These are phyloP conservation scores for Prototheca wickerhamii DNA, from an alignment of 163 green algal species.

Conservation along the genomic window DNA sequence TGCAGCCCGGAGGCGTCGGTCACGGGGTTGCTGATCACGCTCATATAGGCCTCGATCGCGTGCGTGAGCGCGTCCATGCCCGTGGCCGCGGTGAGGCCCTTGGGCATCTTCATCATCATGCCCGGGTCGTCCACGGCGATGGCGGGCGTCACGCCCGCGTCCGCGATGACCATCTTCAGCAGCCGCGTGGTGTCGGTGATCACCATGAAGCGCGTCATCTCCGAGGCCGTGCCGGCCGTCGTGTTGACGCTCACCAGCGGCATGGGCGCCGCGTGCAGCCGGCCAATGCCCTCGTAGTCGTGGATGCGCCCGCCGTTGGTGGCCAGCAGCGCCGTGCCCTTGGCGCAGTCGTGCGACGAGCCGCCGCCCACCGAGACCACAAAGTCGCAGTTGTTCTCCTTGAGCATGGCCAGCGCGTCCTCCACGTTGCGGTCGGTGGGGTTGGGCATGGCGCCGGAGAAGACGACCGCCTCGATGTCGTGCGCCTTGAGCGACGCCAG, in stretches of 20 bases:
- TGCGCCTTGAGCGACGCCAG: conserved; percentile 9
- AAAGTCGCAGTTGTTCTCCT: conserved; percentile 16
- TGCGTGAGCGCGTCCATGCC: conserved; percentile 39
- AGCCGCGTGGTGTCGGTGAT: conserved; percentile 24
- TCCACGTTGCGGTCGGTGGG: conserved; percentile 20
- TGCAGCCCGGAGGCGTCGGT: conserved; percentile 29
- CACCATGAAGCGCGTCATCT: conserved; percentile 37
- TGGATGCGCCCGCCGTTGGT: conserved; percentile 20
- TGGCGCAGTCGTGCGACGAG: conserved; percentile 21
- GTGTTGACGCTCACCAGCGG: conserved; percentile 29
- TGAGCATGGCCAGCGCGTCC: conserved; percentile 8
- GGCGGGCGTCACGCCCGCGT: conserved; percentile 18
- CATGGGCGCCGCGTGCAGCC: conserved; percentile 12
- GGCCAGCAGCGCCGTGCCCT: conserved; percentile 24
- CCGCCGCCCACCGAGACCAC: conserved; percentile 30
- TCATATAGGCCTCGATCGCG: conserved; percentile 34
- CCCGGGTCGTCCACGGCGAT: conserved; percentile 33
- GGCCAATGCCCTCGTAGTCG: conserved; percentile 27
- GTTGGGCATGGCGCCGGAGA: conserved; percentile 25
- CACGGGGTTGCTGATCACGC: conserved; percentile 19
- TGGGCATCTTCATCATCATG: conserved; percentile 26
- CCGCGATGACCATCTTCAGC: conserved; percentile 27
- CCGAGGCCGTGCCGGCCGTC: conserved; percentile 28
- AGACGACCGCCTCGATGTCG: conserved; percentile 15
- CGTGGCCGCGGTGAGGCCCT: conserved; percentile 30